These are phyloP conservation scores for Theobroma cacao DNA, from an alignment of 345 rosid genomes.

Conservation along the genomic window DNA sequence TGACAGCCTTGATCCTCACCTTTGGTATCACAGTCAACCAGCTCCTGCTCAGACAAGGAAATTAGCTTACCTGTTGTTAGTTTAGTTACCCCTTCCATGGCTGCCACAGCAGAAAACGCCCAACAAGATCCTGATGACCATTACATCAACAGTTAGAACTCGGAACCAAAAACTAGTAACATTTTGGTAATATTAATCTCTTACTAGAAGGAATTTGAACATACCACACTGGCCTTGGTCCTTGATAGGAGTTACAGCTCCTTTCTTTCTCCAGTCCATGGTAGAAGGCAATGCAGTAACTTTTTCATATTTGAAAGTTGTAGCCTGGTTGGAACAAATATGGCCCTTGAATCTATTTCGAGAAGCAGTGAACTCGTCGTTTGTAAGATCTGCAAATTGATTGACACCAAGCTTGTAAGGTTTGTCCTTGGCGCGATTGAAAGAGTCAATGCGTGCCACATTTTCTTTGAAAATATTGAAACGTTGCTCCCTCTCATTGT, in stretches of 20 bases:
- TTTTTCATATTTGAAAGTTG: constrained; percentile 36
- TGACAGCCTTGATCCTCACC: constrained; percentile 7
- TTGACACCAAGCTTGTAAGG: constrained; percentile 42
- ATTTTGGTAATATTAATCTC: not conserved
- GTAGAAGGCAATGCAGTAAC: constrained; percentile 24
- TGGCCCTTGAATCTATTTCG: constrained; percentile 38
- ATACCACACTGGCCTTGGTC: constrained; percentile 55
- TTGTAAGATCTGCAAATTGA: constrained; percentile 46
- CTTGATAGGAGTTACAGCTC: constrained; percentile 48
- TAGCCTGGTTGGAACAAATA: constrained; percentile 21
- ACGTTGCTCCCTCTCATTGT: constrained; percentile 31
- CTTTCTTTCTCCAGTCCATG: constrained; percentile 53
- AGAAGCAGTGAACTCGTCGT: constrained; percentile 34
- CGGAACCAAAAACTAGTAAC: not conserved
- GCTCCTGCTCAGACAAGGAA: not conserved
- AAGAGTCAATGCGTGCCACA: constrained; percentile 29
- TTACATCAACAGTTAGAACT: constrained; percentile 46
- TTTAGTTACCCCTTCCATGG: not conserved
- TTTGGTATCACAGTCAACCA: not conserved
- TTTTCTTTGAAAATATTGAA: constrained; percentile 43
- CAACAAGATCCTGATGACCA: not conserved
- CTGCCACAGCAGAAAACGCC: not conserved
- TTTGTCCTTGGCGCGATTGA: constrained; percentile 33
- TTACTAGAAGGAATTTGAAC: not conserved
- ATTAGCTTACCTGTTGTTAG: not conserved